Percentiles rank a stretch among this genome's conserved stretches.
Conservation (phyloP, 1,284 basidiomycete species). For the Moesziomyces parantarcticus region DNA sequence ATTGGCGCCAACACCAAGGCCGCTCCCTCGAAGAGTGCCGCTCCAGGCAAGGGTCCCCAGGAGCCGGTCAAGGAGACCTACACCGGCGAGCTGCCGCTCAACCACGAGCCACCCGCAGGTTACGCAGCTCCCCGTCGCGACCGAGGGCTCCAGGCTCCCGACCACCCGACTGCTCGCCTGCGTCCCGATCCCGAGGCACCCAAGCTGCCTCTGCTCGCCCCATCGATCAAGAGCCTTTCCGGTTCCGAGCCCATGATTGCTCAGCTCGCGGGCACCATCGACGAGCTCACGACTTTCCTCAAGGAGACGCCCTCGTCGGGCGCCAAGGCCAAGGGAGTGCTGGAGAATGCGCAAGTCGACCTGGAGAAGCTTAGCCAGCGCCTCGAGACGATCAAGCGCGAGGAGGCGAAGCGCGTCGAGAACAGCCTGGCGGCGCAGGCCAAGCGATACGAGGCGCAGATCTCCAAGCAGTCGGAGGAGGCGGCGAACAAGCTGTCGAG, state of each 20-base stretch:
- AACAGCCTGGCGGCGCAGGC: conserved; percentile 72
- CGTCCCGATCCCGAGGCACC: conserved; percentile 59
- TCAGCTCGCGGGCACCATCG: conserved; percentile 92
- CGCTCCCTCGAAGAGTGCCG: conserved; percentile 65
- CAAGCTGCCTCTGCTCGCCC: conserved; percentile 78
- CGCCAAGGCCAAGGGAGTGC: conserved; percentile 74
- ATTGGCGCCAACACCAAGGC: conserved; percentile 52
- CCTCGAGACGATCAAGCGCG: conserved; percentile 82
- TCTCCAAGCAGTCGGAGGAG: conserved; percentile 84
- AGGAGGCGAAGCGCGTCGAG: conserved; percentile 82
- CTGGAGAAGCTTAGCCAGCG: conserved; percentile 81
- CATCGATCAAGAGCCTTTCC: conserved; percentile 79
- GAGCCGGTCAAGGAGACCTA: conserved; percentile 49
- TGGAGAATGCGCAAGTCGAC: conserved; percentile 76
- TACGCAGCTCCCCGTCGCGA: conserved; percentile 50
- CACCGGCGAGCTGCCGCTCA: conserved; percentile 50
- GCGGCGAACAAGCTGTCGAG: conserved; percentile 83
- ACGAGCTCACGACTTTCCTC: conserved; percentile 86
- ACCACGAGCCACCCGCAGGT: conserved; percentile 56
- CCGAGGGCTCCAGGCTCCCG: conserved; percentile 58
- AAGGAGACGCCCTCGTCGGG: conserved; percentile 67
- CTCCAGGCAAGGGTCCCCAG: conserved; percentile 66
- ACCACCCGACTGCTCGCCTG: conserved; percentile 47
- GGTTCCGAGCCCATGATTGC: conserved; percentile 87
- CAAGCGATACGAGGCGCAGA: conserved; percentile 84